Evolutionary conservation across 108 stramenopile genomes (phyloP).

Genomic region (Cyclotella cryptica): DNA sequence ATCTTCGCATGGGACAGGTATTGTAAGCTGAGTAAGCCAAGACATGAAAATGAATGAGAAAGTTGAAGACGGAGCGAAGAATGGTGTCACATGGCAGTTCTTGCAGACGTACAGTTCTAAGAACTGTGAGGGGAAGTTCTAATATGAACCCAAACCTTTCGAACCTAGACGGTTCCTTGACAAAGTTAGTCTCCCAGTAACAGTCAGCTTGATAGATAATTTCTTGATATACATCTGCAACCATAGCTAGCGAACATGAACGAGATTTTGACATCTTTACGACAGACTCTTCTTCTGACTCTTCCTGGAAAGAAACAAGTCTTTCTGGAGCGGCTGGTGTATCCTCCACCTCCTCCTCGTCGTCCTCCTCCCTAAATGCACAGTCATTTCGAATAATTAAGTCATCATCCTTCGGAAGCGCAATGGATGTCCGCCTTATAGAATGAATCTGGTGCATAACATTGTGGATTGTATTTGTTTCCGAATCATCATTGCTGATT

Average conservation of each 20-base stretch:
- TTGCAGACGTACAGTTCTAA: conserved; percentile 31
- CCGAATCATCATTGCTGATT: conserved; percentile 27
- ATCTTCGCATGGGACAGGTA: conserved; percentile 53
- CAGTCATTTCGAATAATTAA: not conserved
- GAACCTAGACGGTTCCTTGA: conserved; percentile 21
- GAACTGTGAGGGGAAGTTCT: conserved; percentile 41
- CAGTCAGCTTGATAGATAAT: conserved; percentile 19
- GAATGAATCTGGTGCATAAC: conserved; percentile 24
- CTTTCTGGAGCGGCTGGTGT: not conserved
- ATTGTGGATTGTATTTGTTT: conserved; percentile 13
- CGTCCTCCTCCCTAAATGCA: not conserved
- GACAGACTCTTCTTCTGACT: conserved; percentile 23
- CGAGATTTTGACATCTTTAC: conserved; percentile 5
- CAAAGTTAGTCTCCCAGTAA: conserved; percentile 14
- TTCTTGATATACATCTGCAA: conserved; percentile 37
- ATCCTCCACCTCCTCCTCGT: not conserved
- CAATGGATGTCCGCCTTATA: conserved; percentile 11
- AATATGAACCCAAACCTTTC: conserved; percentile 33
- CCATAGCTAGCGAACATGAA: conserved; percentile 10
- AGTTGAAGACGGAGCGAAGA: not conserved
- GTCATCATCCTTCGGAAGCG: not conserved
- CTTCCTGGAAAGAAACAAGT: conserved; percentile 1
- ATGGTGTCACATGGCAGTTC: not conserved
- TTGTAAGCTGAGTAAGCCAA: conserved; percentile 20
- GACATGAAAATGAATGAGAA: not conserved